Evolutionary conservation across 202 grass and related monocot genomes (phyloP).

Genomic region (Musa balbisiana): DNA sequence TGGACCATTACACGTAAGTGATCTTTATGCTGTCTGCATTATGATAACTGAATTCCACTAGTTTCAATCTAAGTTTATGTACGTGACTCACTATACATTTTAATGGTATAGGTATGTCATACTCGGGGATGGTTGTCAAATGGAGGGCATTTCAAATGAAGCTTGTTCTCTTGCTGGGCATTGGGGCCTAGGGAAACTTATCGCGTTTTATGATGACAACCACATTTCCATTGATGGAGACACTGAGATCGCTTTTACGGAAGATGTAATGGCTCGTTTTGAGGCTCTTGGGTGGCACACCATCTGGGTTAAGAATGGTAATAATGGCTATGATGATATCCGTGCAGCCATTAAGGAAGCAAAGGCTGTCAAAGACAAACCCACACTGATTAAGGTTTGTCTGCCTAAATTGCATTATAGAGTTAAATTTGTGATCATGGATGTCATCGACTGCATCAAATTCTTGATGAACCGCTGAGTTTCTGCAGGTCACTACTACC

Average conservation of each 20-base stretch:
- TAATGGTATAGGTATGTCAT: conserved; percentile 4
- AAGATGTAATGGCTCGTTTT: conserved; percentile 10
- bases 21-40: not conserved
- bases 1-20: conserved; percentile 7
- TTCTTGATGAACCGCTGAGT: not conserved
- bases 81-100: not conserved
- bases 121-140: conserved; percentile 12
- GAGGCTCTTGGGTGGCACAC: conserved; percentile 14
- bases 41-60: not conserved
- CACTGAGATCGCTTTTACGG: conserved; percentile 5
- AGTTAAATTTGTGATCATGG: not conserved
- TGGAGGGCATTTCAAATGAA: conserved; percentile 15
- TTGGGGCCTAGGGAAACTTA: conserved; percentile 16
- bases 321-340: conserved; percentile 10
- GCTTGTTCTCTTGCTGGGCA: conserved; percentile 19
- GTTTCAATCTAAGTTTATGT: not conserved
- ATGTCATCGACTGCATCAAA: not conserved
- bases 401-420: too few relatives aligned
- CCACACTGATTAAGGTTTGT: conserved; percentile 12
- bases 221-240: conserved; percentile 14
- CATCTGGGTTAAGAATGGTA: conserved; percentile 14
- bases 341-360: conserved; percentile 17
- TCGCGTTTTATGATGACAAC: conserved; percentile 15
- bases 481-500: conserved; percentile 5
- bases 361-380: conserved; percentile 3